Conservation (phyloP, 371 early-diverging fungal genomes). For the Choanephora cucurbitarum region DNA sequence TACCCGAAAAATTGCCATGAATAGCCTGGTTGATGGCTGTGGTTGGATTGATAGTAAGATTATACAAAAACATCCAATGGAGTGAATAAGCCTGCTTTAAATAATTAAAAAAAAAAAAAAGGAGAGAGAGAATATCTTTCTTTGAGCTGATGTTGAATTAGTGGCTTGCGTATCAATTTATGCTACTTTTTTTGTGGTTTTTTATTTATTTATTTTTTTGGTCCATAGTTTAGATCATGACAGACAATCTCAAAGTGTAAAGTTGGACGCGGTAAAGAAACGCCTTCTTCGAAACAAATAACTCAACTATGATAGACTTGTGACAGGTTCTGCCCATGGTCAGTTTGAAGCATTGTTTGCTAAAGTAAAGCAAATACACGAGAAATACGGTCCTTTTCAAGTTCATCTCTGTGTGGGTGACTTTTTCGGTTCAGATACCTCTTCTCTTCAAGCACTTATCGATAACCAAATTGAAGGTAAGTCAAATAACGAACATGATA, state of each 20-base stretch:
- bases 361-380: slow-evolving; percentile 73
- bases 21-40: slow-evolving; percentile 78
- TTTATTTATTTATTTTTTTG: background rate
- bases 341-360: slow-evolving; percentile 61
- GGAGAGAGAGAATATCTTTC: background rate
- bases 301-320: slow-evolving; percentile 44
- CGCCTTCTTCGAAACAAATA: too few relatives aligned
- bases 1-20: slow-evolving; percentile 93
- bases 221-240: slow-evolving; percentile 1
- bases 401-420: slow-evolving; percentile 79
- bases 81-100: background rate
- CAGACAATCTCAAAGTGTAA: slow-evolving; percentile 24
- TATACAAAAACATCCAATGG: slow-evolving; percentile 95
- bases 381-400: slow-evolving; percentile 87
- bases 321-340: slow-evolving; percentile 72
- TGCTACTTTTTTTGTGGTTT: background rate
- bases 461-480: slow-evolving; percentile 61
- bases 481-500: background rate
- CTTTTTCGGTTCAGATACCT: slow-evolving; percentile 63
- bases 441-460: slow-evolving; percentile 56
- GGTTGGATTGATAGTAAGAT: slow-evolving; percentile 85
- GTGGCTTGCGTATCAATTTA: background rate
- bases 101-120: background rate
- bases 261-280: background rate
- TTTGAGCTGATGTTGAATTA: background rate